phyloP scores from a whole-genome alignment of 768 basidiomycete species.

The Lentinula sp. region DNA sequence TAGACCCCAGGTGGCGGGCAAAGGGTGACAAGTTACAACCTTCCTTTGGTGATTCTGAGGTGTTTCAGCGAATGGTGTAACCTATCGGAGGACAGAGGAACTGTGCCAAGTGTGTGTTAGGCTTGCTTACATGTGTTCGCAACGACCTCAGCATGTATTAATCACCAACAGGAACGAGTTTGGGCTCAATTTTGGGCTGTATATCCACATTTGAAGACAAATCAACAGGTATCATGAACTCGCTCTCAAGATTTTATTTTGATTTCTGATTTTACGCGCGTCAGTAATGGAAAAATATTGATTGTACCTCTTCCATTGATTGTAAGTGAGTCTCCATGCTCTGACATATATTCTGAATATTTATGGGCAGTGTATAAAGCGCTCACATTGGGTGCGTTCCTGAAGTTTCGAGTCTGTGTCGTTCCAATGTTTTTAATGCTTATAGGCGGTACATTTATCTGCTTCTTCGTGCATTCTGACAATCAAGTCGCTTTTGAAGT shows the following conservation, averaged over 20 bases:
- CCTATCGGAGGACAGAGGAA: slow-evolving; percentile 49
- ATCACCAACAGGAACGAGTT: slow-evolving; percentile 32
- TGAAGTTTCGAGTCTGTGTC: not conserved
- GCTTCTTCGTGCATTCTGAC: not conserved
- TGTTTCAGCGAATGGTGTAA: slow-evolving; percentile 55
- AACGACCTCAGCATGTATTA: not conserved
- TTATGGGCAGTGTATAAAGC: slow-evolving; percentile 32
- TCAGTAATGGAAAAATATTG: slow-evolving; percentile 53
- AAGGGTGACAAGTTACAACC: slow-evolving; percentile 36
- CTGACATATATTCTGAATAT: slow-evolving; percentile 14
- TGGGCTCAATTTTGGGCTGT: slow-evolving; percentile 44
- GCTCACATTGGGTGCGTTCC: slow-evolving; percentile 39
- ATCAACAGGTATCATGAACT: slow-evolving; percentile 30
- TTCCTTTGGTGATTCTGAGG: slow-evolving; percentile 50
- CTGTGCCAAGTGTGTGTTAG: slow-evolving; percentile 60
- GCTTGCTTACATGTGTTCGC: slow-evolving; percentile 17
- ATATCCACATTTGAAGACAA: slow-evolving; percentile 49
- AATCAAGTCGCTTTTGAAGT: slow-evolving; percentile 18
- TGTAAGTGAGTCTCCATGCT: slow-evolving; percentile 25
- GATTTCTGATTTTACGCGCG: not conserved
- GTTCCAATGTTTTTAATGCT: slow-evolving; percentile 1
- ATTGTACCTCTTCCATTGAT: slow-evolving; percentile 66
- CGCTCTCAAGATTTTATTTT: not conserved
- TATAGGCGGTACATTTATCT: slow-evolving; percentile 24
- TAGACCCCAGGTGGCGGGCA: slow-evolving; percentile 28